Evolutionary conservation across 345 rosid genomes (phyloP), one percentile per base, ranked within the genome.

Genomic region (Anastatica hierochuntica): DNA sequence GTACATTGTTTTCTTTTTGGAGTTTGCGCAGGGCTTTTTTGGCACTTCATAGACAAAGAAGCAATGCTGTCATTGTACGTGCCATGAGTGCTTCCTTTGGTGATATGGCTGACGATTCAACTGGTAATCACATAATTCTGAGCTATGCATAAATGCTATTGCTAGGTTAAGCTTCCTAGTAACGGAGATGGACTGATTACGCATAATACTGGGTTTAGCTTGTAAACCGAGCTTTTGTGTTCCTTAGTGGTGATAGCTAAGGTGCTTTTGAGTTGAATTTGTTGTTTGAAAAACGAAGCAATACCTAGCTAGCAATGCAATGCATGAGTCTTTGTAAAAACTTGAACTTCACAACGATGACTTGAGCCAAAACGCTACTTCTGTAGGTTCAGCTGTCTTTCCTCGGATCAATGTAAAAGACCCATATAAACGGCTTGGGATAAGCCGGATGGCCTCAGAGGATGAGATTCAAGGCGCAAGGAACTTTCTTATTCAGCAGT

Each of bases 391-490:
- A 47, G 78, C 66, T 41, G 23, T 81, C 29, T 92, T 92, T 58
- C 98, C 97, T 39, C 79, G 96, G 74, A 85, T 92, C 59, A 77
- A 78, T 63, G 68, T 88, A 14, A 72, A 79, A 56, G 95, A 88
- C 54, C 94, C 97, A 3, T 85, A 85, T 71, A 88, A 79, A 68
- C 80, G 95, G 53, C 88, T 92, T 47, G 97, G 97, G 62, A 80
- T 88, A 68, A 92, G 97, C 80, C 54, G 38, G 68, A 95, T 83
- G 71, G 98, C 97, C n/a, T 83, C 94, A 2, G 97, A 88, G 63
- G 90, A 83, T 38, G 98, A 92, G 77, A 83, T 92, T 68, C 96
- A 85, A 67, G 88, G 78, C 0, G 98, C 98, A 4, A 76, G 97
- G 67, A 84, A 78, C 75, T 92, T 81, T 72, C 90, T 90, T 20